Evolutionary conservation across 2,329 filamentous ascomycete genomes (phyloP).

Genomic region (Hyphodiscus sp.): DNA sequence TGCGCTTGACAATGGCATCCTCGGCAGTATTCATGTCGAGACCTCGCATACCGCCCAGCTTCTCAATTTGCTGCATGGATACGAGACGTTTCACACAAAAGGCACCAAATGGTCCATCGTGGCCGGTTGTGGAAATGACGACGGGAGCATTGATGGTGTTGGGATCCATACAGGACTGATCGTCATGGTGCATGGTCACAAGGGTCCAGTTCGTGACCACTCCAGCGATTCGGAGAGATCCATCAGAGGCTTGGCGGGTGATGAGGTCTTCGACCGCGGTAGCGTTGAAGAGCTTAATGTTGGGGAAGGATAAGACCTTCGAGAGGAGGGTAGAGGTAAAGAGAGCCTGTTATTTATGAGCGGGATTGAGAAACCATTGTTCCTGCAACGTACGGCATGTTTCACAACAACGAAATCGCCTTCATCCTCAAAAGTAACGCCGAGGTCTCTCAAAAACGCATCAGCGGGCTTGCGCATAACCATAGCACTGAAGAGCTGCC

Average conservation of each 20-base stretch:
- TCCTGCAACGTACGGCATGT: conserved; percentile 53
- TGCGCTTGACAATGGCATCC: conserved; percentile 89
- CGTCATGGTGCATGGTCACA: conserved; percentile 79
- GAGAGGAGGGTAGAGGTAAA: conserved; percentile 85
- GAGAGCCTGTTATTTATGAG: conserved; percentile 44
- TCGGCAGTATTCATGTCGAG: conserved; percentile 89
- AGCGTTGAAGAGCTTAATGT: conserved; percentile 95
- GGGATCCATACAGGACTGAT: conserved; percentile 93
- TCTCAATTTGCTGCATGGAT: conserved; percentile 75
- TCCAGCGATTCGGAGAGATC: conserved; percentile 66
- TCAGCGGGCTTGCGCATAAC: conserved; percentile 91
- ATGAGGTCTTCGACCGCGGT: conserved; percentile 90
- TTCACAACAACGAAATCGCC: conserved; percentile 87
- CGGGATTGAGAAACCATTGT: not conserved
- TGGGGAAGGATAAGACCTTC: conserved; percentile 77
- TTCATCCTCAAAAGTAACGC: conserved; percentile 82
- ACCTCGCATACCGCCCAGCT: conserved; percentile 86
- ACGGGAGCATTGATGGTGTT: conserved; percentile 93
- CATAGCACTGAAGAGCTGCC: conserved; percentile 93
- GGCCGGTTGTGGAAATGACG: conserved; percentile 83
- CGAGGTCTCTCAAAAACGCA: conserved; percentile 72
- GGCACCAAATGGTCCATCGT: conserved; percentile 85
- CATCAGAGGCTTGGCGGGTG: conserved; percentile 57
- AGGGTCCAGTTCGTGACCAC: conserved; percentile 97
- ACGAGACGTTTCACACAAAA: conserved; percentile 89